A percentile compares a stretch with the other conserved stretches of the same genome.
Conservation (phyloP, 1,139 yeast genomes). For the Yamadazyma atlantica region DNA sequence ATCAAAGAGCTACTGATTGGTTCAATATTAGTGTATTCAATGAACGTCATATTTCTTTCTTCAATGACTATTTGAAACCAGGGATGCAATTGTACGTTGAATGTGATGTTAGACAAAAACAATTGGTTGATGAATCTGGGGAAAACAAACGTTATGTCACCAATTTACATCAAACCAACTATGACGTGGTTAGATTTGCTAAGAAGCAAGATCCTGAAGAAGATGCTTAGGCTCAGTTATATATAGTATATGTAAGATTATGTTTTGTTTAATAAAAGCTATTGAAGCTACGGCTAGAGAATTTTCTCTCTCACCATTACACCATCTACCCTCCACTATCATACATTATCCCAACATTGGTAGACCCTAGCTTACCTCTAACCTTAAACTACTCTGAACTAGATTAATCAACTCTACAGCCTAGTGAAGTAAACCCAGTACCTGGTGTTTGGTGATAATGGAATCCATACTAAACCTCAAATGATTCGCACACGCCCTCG, state of each 20-base stretch:
- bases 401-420: too few relatives aligned
- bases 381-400: too few relatives aligned
- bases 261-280: slow-evolving; percentile 1
- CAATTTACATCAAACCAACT: slow-evolving; percentile 35
- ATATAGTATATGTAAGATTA: background rate
- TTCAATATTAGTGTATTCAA: slow-evolving; percentile 42
- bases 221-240: too few relatives aligned
- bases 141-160: slow-evolving; percentile 32
- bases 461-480: too few relatives aligned
- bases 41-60: slow-evolving; percentile 36
- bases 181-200: slow-evolving; percentile 42
- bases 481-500: background rate
- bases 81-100: slow-evolving; percentile 46
- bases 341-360: too few relatives aligned
- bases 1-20: slow-evolving; percentile 39
- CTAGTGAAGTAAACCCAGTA: too few relatives aligned
- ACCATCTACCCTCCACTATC: too few relatives aligned
- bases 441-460: too few relatives aligned
- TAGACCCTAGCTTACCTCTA: too few relatives aligned
- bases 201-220: slow-evolving; percentile 23
- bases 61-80: slow-evolving; percentile 40
- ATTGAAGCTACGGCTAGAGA: background rate
- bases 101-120: slow-evolving; percentile 39
- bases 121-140: slow-evolving; percentile 33
- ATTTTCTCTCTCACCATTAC: too few relatives aligned